phyloP scores from a whole-genome alignment of 1,139 yeast species.

The Candida tetrigidarum region DNA sequence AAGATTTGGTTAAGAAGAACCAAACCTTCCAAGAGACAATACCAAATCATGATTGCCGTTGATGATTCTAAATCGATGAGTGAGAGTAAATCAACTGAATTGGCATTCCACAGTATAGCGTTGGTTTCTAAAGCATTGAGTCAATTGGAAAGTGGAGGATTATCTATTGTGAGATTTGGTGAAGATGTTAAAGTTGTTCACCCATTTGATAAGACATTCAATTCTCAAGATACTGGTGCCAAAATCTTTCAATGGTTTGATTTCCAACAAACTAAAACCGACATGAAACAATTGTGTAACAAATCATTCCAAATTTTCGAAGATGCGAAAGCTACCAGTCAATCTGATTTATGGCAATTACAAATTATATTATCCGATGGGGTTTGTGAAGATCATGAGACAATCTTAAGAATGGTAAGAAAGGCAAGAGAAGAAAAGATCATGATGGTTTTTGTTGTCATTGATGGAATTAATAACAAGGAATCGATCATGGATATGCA shows the following conservation, averaged over 20 bases:
- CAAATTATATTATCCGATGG: conserved; percentile 95
- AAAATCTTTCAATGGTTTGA: conserved; percentile 86
- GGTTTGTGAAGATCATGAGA: conserved; percentile 92
- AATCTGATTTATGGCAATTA: conserved; percentile 86
- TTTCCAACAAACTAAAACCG: conserved; percentile 87
- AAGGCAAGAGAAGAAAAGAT: conserved; percentile 90
- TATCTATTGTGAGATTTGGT: conserved; percentile 92
- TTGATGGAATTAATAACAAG: conserved; percentile 84
- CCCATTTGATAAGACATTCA: conserved; percentile 84
- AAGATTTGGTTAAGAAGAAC: conserved; percentile 98
- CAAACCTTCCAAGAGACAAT: conserved; percentile 95
- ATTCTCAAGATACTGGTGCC: conserved; percentile 79
- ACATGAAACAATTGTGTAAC: conserved; percentile 72
- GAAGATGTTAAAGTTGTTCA: conserved; percentile 84
- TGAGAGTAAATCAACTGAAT: conserved; percentile 85
- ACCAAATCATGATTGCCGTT: conserved; percentile 96
- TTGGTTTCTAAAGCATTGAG: conserved; percentile 93
- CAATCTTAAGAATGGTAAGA: conserved; percentile 81
- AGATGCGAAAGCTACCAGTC: conserved; percentile 60
- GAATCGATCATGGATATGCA: conserved; percentile 95
- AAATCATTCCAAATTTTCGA: conserved; percentile 77
- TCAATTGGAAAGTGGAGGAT: conserved; percentile 92
- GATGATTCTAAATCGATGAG: conserved; percentile 99
- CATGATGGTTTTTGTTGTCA: conserved; percentile 93
- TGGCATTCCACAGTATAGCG: conserved; percentile 95